Conservation (phyloP, 2,329 filamentous ascomycete genomes). For the Calycina marina region DNA sequence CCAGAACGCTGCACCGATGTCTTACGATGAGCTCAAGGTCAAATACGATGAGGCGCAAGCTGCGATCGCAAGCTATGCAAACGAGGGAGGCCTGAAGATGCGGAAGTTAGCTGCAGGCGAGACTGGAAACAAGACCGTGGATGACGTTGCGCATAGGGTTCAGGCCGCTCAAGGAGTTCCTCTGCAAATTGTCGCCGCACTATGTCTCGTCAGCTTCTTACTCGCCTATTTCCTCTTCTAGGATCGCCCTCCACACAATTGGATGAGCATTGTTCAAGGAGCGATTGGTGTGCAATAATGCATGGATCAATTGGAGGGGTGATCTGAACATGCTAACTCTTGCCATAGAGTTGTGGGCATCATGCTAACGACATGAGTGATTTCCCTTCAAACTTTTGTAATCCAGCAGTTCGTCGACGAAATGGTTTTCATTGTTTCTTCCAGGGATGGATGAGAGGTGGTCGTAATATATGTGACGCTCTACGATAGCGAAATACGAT, state of each 20-base stretch:
- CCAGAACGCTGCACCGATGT: conserved; percentile 22
- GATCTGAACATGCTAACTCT: no score
- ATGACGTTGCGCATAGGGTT: conserved; percentile 37
- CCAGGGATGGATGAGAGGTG: no score
- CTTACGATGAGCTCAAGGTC: conserved; percentile 48
- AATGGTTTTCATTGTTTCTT: no score
- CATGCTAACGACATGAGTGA: no score
- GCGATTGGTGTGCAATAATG: background rate
- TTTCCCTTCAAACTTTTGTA: no score
- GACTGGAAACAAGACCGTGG: conserved; percentile 31
- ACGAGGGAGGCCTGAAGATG: conserved; percentile 64
- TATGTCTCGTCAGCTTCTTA: conserved; percentile 84
- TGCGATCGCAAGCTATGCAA: conserved; percentile 52
- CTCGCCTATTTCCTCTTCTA: conserved; percentile 96
- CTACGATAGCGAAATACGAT: no score
- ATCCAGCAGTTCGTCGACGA: no score
- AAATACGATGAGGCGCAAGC: conserved; percentile 65
- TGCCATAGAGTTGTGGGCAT: no score
- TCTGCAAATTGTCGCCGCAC: conserved; percentile 65
- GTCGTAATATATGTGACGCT: no score
- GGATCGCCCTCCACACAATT: conserved; percentile 14
- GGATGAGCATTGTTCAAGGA: background rate
- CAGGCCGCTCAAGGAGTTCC: conserved; percentile 53
- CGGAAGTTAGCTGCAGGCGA: conserved; percentile 51
- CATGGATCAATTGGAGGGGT: background rate